A percentile compares a stretch with the other conserved stretches of the same genome.
These are phyloP conservation scores for Lactarius trivialis DNA, from an alignment of 768 basidiomycete genomes.

Conservation along the genomic window DNA sequence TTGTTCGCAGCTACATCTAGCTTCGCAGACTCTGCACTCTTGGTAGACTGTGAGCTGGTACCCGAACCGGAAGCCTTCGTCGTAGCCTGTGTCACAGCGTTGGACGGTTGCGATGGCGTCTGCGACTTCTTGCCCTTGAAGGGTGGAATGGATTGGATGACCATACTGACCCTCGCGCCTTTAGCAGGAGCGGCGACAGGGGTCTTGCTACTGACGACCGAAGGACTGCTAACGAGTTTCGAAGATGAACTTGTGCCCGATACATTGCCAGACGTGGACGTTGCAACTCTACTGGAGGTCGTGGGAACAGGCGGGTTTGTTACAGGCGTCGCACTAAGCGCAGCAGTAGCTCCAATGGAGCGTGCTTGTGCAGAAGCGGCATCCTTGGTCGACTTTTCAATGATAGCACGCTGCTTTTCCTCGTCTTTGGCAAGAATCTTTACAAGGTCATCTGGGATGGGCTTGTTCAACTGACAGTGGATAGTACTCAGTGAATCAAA, in stretches of 20 bases:
- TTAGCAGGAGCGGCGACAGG: not conserved
- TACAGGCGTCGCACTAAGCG: constrained; percentile 41
- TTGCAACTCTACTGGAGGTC: constrained; percentile 29
- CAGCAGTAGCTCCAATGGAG: constrained; percentile 41
- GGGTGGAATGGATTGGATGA: constrained; percentile 85
- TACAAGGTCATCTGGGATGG: constrained; percentile 91
- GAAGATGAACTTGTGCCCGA: constrained; percentile 5
- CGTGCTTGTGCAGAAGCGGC: constrained; percentile 62
- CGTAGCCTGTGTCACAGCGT: constrained; percentile 30
- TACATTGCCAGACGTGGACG: constrained; percentile 19
- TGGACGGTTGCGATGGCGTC: constrained; percentile 28
- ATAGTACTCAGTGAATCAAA: not conserved
- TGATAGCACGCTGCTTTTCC: constrained; percentile 78
- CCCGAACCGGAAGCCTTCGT: constrained; percentile 27
- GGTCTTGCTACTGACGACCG: constrained; percentile 11
- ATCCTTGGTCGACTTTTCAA: constrained; percentile 67
- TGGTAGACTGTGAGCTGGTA: constrained; percentile 18
- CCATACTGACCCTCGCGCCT: constrained; percentile 50
- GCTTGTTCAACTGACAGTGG: constrained; percentile 70
- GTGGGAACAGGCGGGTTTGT: constrained; percentile 28
- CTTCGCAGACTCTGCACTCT: constrained; percentile 28
- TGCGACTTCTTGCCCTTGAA: constrained; percentile 56
- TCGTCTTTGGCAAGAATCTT: constrained; percentile 91
- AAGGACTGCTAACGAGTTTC: constrained; percentile 23
- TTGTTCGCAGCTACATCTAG: constrained; percentile 56